These are phyloP conservation scores for Scolecobasidium constrictum DNA, from an alignment of 2,329 filamentous ascomycete species.

Conservation along the genomic window DNA sequence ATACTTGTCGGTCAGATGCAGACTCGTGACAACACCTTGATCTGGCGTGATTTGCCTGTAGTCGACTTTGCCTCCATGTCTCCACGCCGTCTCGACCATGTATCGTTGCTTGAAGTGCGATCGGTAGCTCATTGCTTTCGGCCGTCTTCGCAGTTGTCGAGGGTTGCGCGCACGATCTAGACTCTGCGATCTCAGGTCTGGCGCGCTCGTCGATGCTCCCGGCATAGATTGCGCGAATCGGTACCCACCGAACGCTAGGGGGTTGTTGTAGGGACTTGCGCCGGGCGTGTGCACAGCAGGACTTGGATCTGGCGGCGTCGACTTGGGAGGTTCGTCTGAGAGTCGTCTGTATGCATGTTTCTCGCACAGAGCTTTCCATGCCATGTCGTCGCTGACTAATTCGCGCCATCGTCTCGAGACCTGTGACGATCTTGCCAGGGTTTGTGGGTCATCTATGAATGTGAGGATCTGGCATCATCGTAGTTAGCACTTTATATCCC, in stretches of 20 bases:
- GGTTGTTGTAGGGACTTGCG: constrained; percentile 11
- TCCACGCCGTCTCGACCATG: constrained; percentile 94
- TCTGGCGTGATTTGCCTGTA: constrained; percentile 88
- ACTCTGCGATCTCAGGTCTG: constrained; percentile 42
- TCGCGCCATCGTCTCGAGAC: constrained; percentile 94
- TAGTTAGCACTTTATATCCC: too few species aligned
- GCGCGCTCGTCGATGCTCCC: constrained; percentile 34
- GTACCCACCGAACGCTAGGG: constrained; percentile 10
- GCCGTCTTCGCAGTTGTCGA: constrained; percentile 30
- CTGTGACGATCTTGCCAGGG: constrained; percentile 83
- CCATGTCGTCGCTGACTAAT: constrained; percentile 89
- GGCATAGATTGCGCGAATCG: constrained; percentile 13
- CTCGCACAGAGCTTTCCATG: constrained; percentile 94
- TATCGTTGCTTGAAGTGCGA: constrained; percentile 97
- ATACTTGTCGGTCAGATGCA: constrained; percentile 90
- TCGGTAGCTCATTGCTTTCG: constrained; percentile 71
- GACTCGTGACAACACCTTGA: constrained; percentile 89
- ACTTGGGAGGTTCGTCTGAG: constrained; percentile 31
- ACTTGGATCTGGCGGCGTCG: background rate
- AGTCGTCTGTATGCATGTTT: constrained; percentile 76
- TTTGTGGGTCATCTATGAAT: constrained; percentile 94
- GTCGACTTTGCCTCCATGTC: constrained; percentile 75
- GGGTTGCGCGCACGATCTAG: constrained; percentile 41
- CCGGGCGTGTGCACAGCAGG: constrained; percentile 11
- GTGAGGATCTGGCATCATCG: constrained; percentile 76